Evolutionary conservation across 352 stramenopile species (phyloP).

Genomic region (Elongisporangium undulatum): DNA sequence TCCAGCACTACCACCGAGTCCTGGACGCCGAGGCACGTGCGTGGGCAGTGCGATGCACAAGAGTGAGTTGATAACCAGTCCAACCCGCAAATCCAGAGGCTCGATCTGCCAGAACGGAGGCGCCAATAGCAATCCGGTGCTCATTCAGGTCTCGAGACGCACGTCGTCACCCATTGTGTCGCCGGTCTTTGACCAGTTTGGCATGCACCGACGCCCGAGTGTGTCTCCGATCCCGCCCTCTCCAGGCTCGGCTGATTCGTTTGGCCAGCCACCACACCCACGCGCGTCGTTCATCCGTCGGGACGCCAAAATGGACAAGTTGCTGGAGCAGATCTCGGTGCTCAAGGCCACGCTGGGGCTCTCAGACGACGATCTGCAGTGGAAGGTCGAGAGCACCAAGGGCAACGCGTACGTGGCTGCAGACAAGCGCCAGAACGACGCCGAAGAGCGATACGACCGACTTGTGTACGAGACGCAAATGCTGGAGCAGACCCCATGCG

Average conservation of each 20-base stretch:
- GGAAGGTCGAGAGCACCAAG: conserved; percentile 73
- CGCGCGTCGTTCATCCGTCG: conserved; percentile 29
- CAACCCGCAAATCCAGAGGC: neutral
- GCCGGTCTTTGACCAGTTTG: conserved; percentile 19
- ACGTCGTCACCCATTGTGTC: conserved; percentile 49
- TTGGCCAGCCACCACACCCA: conserved; percentile 6
- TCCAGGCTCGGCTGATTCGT: neutral
- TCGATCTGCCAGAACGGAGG: neutral
- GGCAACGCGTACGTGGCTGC: conserved; percentile 67
- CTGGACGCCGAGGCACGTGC: neutral
- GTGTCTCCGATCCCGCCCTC: conserved; percentile 41
- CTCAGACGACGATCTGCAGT: conserved; percentile 73
- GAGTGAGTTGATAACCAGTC: neutral
- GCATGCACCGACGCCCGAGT: conserved; percentile 37
- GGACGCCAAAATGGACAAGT: conserved; percentile 53
- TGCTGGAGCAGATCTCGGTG: conserved; percentile 71
- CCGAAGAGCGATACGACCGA: conserved; percentile 67
- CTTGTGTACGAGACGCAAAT: conserved; percentile 62
- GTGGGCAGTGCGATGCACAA: neutral
- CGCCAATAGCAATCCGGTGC: conserved; percentile 19
- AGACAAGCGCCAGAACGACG: conserved; percentile 39
- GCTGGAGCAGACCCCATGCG: conserved; percentile 41
- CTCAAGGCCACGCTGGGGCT: conserved; percentile 70
- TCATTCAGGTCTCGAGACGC: conserved; percentile 53
- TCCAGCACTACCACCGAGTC: neutral